Evolutionary conservation across 257 asterid genomes (phyloP).

Genomic region (Catharanthus roseus): DNA sequence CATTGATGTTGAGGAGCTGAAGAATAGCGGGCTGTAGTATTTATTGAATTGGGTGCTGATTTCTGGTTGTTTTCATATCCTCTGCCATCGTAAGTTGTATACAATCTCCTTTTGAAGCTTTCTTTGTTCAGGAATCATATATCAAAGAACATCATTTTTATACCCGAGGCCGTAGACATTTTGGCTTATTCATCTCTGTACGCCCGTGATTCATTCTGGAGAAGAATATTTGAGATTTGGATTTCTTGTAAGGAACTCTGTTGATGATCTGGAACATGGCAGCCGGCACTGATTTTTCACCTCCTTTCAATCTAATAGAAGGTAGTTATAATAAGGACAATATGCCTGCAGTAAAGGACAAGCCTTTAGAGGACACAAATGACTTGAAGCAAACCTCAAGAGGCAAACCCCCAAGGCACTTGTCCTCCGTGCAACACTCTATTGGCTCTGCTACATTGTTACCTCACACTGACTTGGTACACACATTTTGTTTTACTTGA

Average conservation of each 20-base stretch:
- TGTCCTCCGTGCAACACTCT: slow-evolving; percentile 47
- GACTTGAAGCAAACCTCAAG: slow-evolving; percentile 31
- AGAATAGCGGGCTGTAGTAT: not conserved
- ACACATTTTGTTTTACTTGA: slow-evolving; percentile 14
- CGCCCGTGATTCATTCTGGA: not conserved
- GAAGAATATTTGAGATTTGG: slow-evolving; percentile 28
- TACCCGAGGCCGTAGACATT: not conserved
- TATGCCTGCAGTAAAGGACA: slow-evolving; percentile 37
- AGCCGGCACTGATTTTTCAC: slow-evolving; percentile 55
- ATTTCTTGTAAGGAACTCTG: slow-evolving; percentile 8
- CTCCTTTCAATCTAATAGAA: slow-evolving; percentile 35
- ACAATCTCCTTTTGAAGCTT: too few relatives aligned
- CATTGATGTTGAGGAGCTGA: slow-evolving; percentile 3
- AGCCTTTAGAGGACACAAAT: slow-evolving; percentile 32
- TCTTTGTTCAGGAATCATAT: too few relatives aligned
- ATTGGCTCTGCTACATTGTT: slow-evolving; percentile 39
- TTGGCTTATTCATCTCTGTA: slow-evolving; percentile 4
- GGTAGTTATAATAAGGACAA: slow-evolving; percentile 34
- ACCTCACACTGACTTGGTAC: slow-evolving; percentile 51
- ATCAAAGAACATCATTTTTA: not conserved
- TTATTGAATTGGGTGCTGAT: not conserved
- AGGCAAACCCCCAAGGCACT: slow-evolving; percentile 57
- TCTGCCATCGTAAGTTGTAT: not conserved
- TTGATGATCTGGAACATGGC: slow-evolving; percentile 50
- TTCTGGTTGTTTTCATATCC: not conserved